These are phyloP conservation scores for Lophium mytilinum DNA, from an alignment of 495 filamentous ascomycete genomes.

Conservation along the genomic window DNA sequence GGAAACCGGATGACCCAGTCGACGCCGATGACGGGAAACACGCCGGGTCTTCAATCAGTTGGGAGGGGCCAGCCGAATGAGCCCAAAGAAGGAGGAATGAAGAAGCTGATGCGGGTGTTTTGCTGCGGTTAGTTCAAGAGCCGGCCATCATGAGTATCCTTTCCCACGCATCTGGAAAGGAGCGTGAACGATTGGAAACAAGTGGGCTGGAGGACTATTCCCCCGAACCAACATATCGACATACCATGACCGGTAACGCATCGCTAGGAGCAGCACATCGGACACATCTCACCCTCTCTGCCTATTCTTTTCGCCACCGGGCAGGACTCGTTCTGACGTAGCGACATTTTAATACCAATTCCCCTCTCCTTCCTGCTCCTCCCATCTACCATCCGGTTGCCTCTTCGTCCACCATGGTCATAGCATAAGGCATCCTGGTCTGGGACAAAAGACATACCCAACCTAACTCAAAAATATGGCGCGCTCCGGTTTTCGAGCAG, in stretches of 20 bases:
- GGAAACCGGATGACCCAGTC: slow-evolving; percentile 8
- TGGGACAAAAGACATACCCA: neutral
- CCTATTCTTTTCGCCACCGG: neutral
- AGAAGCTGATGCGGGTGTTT: slow-evolving; percentile 23
- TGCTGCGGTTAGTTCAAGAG: slow-evolving; percentile 19
- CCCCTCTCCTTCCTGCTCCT: neutral
- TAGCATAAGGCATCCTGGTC: neutral
- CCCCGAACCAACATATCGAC: neutral
- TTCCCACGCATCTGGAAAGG: neutral
- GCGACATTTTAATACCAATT: neutral
- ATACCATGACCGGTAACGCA: neutral
- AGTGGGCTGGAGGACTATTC: neutral
- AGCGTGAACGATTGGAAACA: neutral
- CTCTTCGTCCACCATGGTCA: neutral
- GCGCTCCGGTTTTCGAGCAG: neutral
- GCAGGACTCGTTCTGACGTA: slow-evolving; percentile 1
- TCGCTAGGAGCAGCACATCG: neutral
- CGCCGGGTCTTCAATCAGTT: neutral
- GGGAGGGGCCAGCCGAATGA: slow-evolving; percentile 10
- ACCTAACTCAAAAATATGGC: neutral
- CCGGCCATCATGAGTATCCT: neutral
- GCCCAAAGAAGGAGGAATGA: slow-evolving; percentile 10
- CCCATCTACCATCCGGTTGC: neutral
- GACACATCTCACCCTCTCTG: too few species aligned
- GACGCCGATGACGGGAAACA: neutral